phyloP scores from a whole-genome alignment of 2,329 filamentous ascomycete genomes.

The Colletotrichum australisinense region DNA sequence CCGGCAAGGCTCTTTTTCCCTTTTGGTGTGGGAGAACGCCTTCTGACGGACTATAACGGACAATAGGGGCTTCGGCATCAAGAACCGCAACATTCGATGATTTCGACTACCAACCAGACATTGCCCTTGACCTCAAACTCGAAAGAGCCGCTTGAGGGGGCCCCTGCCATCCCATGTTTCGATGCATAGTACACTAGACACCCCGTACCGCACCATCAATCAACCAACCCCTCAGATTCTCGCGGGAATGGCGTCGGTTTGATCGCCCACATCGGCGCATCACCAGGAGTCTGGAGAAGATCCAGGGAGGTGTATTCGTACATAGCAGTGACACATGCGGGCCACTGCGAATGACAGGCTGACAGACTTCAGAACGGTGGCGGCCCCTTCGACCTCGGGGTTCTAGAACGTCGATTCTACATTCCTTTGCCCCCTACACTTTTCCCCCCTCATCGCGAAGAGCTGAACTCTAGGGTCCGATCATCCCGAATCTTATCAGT shows the following conservation, averaged over 20 bases:
- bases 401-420: slow-evolving; percentile 15
- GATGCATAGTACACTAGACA: background rate
- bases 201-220: background rate
- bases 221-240: slow-evolving; percentile 8
- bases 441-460: slow-evolving; percentile 7
- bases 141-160: background rate
- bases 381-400: background rate
- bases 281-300: slow-evolving; percentile 3
- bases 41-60: background rate
- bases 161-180: slow-evolving; percentile 20
- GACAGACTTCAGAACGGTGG: background rate
- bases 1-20: background rate
- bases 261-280: slow-evolving; percentile 25
- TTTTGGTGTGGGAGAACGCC: background rate
- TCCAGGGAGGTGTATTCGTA: background rate
- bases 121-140: background rate
- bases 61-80: background rate
- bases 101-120: background rate
- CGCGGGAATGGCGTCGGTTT: slow-evolving; percentile 17
- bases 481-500: slow-evolving; percentile 11
- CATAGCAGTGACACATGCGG: too few species aligned
- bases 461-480: background rate
- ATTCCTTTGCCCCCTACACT: slow-evolving; percentile 1
- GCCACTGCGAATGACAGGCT: background rate
- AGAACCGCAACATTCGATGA: background rate